These are phyloP conservation scores for Acanthamoeba triangularis DNA, from an alignment of 208 protist species.

Conservation along the genomic window DNA sequence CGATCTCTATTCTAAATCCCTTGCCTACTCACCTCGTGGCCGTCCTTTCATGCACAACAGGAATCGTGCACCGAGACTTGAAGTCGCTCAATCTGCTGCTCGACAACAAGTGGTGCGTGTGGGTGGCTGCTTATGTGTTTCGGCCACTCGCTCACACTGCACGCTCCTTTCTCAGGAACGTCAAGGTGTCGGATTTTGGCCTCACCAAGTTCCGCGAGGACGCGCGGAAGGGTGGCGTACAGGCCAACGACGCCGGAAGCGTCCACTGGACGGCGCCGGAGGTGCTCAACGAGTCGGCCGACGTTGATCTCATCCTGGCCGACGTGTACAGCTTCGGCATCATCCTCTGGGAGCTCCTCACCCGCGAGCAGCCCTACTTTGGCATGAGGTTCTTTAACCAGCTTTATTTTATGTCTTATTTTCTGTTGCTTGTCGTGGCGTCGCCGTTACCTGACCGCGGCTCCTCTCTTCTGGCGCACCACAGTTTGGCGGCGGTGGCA, in stretches of 20 bases:
- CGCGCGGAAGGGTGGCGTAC: neutral
- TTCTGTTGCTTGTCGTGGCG: too few relatives aligned
- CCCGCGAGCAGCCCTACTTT: neutral
- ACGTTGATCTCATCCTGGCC: neutral
- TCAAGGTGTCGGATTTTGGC: conserved; percentile 48
- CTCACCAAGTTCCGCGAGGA: conserved; percentile 53
- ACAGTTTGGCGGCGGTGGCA: conserved; percentile 14
- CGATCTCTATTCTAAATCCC: too few relatives aligned
- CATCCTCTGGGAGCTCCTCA: neutral
- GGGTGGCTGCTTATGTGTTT: neutral
- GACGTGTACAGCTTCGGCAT: conserved; percentile 29
- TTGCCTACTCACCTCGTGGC: neutral
- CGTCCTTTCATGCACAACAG: neutral
- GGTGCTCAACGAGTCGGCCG: neutral
- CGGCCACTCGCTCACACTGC: neutral
- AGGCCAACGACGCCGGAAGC: conserved; percentile 19
- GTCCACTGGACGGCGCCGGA: neutral
- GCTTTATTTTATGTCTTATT: neutral
- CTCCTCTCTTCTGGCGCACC: too few relatives aligned
- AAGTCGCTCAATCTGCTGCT: conserved; percentile 36
- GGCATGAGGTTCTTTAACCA: neutral
- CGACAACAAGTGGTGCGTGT: conserved; percentile 12
- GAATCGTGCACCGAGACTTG: conserved; percentile 46
- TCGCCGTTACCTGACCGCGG: too few relatives aligned
- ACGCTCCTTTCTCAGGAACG: neutral